A percentile compares a stretch with the other conserved stretches of the same genome.
These are phyloP conservation scores for Sporothrix dimorphospora DNA, from an alignment of 2,329 filamentous ascomycete genomes.

Conservation along the genomic window DNA sequence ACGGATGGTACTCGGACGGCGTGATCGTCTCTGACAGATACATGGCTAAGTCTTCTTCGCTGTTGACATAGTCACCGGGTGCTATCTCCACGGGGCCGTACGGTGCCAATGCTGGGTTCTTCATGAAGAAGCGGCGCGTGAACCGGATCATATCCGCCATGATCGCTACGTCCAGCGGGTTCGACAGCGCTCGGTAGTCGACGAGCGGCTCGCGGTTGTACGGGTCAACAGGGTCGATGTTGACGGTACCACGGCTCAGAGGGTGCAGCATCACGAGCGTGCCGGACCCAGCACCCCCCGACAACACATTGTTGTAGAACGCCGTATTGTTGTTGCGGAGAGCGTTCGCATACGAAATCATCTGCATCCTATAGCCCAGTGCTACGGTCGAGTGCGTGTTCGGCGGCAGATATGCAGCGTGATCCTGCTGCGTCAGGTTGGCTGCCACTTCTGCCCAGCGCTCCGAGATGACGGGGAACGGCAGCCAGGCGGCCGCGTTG, in stretches of 20 bases:
- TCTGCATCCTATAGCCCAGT: slow-evolving; percentile 45
- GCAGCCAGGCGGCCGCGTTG: slow-evolving; percentile 40
- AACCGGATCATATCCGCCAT: slow-evolving; percentile 47
- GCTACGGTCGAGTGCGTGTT: slow-evolving; percentile 43
- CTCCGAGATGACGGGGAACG: slow-evolving; percentile 42
- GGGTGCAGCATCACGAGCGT: slow-evolving; percentile 43
- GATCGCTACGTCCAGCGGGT: slow-evolving; percentile 56
- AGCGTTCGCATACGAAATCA: slow-evolving; percentile 38
- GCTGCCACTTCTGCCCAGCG: slow-evolving; percentile 38
- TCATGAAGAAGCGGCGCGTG: slow-evolving; percentile 40
- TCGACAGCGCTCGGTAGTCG: slow-evolving; percentile 46
- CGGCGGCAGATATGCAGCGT: slow-evolving; percentile 40
- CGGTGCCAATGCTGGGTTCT: slow-evolving; percentile 40
- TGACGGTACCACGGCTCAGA: slow-evolving; percentile 46
- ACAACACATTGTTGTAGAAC: slow-evolving; percentile 40
- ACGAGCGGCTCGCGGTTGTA: slow-evolving; percentile 44
- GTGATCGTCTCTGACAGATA: slow-evolving; percentile 34
- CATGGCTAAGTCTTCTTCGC: slow-evolving; percentile 36
- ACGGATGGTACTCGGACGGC: slow-evolving; percentile 45
- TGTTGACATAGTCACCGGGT: slow-evolving; percentile 42
- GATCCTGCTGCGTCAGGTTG: slow-evolving; percentile 40
- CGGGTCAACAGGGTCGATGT: slow-evolving; percentile 44
- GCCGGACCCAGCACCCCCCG: slow-evolving; percentile 40
- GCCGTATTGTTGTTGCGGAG: slow-evolving; percentile 40
- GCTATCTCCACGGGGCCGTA: slow-evolving; percentile 43